Evolutionary conservation across 805 yeast genomes (phyloP).

Genomic region (Candida nemodendra): DNA sequence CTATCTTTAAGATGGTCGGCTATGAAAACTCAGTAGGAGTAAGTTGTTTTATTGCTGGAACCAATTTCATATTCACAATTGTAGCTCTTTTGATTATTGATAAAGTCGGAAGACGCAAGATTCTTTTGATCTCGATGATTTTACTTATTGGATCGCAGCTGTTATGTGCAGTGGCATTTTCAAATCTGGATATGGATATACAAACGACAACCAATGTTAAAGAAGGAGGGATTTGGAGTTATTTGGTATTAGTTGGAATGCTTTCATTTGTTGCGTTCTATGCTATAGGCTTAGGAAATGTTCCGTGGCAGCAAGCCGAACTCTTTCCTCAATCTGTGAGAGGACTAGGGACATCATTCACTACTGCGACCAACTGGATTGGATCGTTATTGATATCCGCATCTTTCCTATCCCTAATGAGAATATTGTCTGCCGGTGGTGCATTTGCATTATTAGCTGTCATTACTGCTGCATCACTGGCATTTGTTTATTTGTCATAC

Average conservation of each 20-base stretch:
- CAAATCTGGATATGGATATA: conserved; percentile 40
- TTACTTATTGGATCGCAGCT: conserved; percentile 44
- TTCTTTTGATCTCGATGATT: conserved; percentile 46
- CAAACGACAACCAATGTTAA: conserved; percentile 2
- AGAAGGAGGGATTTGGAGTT: conserved; percentile 44
- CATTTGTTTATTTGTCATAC: conserved; percentile 45
- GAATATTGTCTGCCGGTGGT: conserved; percentile 50
- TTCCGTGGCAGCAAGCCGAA: conserved; percentile 61
- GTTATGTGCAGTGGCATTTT: conserved; percentile 52
- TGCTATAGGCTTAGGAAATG: conserved; percentile 55
- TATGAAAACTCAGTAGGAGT: conserved; percentile 52
- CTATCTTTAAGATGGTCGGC: conserved; percentile 54
- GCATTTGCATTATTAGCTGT: conserved; percentile 47
- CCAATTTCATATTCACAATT: conserved; percentile 52
- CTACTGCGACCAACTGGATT: conserved; percentile 44
- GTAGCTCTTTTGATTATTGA: conserved; percentile 50
- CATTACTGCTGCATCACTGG: conserved; percentile 41
- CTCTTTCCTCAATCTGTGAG: conserved; percentile 55
- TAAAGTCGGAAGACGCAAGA: conserved; percentile 50
- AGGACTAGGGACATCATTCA: conserved; percentile 44
- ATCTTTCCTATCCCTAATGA: conserved; percentile 52
- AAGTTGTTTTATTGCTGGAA: conserved; percentile 53
- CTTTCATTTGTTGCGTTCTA: conserved; percentile 50
- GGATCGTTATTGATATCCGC: conserved; percentile 54
- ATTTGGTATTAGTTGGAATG: conserved; percentile 44